Evolutionary conservation across 2,329 filamentous ascomycete species (phyloP).

Genomic region (Triangularia verruculosa): DNA sequence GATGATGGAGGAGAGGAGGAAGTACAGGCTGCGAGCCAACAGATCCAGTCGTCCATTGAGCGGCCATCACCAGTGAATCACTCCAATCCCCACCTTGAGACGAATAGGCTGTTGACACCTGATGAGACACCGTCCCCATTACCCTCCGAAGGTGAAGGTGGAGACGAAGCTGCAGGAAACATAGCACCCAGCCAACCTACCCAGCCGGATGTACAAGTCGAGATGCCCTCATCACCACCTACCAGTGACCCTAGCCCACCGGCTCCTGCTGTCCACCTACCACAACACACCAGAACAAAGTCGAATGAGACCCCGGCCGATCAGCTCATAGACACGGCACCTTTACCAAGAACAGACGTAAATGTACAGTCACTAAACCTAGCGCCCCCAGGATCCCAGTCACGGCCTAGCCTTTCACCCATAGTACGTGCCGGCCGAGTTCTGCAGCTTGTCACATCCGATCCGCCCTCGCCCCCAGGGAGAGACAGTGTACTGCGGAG

Average conservation of each 20-base stretch:
- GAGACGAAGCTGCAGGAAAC: constrained; percentile 3
- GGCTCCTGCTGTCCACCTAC: constrained; percentile 9
- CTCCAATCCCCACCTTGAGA: constrained; percentile 38
- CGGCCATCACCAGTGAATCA: constrained; percentile 31
- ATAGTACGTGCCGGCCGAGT: constrained; percentile 57
- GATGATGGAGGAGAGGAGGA: constrained; percentile 11
- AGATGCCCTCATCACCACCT: constrained; percentile 38
- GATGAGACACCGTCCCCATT: constrained; percentile 48
- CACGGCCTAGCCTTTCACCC: constrained; percentile 50
- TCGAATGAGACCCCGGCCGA: constrained; percentile 31
- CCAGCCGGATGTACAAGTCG: constrained; percentile 21
- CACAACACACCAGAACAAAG: constrained; percentile 23
- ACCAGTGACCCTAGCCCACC: constrained; percentile 18
- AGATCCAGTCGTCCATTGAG: constrained; percentile 32
- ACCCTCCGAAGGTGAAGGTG: constrained; percentile 19
- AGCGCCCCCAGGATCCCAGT: constrained; percentile 29
- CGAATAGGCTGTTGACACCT: constrained; percentile 50
- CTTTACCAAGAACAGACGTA: constrained; percentile 13
- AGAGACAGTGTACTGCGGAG: constrained; percentile 53
- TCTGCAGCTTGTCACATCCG: constrained; percentile 57
- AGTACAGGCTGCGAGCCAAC: constrained; percentile 14
- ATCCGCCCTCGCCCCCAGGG: constrained; percentile 54
- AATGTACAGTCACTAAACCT: constrained; percentile 24
- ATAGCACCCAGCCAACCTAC: constrained; percentile 9
- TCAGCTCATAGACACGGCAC: constrained; percentile 20